These are phyloP conservation scores for Ustilago sp. DNA, from an alignment of 1,284 basidiomycete genomes.

Conservation along the genomic window DNA sequence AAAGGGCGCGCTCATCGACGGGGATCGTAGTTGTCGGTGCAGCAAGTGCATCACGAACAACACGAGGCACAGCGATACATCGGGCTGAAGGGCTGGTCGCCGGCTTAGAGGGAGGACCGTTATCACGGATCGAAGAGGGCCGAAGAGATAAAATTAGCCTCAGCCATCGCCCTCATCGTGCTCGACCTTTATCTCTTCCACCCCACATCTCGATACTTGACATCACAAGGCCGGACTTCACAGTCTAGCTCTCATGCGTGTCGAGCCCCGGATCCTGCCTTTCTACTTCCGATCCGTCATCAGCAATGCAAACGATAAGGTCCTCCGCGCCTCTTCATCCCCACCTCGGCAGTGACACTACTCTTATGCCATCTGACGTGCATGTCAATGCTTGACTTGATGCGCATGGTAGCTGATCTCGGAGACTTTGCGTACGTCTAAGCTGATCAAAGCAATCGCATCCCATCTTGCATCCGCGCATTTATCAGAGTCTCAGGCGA, in stretches of 20 bases:
- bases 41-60: neutral
- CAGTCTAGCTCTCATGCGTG: neutral
- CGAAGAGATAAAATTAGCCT: slow-evolving; percentile 10
- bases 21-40: neutral
- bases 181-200: neutral
- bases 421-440: slow-evolving; percentile 17
- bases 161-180: neutral
- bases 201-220: neutral
- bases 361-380: neutral
- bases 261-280: neutral
- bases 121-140: neutral
- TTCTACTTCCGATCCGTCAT: neutral
- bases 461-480: neutral
- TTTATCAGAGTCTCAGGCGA: neutral
- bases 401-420: slow-evolving; percentile 3
- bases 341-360: neutral
- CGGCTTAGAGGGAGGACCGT: neutral
- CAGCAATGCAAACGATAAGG: slow-evolving; percentile 2
- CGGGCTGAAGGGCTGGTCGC: neutral
- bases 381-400: neutral
- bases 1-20: neutral
- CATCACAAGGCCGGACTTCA: neutral
- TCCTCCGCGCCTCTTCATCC: neutral
- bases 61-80: neutral
- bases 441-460: neutral